A percentile compares a stretch with the other conserved stretches of the same genome.
Conservation (phyloP, 2,329 filamentous ascomycete species). For the Venturia carpophila region DNA sequence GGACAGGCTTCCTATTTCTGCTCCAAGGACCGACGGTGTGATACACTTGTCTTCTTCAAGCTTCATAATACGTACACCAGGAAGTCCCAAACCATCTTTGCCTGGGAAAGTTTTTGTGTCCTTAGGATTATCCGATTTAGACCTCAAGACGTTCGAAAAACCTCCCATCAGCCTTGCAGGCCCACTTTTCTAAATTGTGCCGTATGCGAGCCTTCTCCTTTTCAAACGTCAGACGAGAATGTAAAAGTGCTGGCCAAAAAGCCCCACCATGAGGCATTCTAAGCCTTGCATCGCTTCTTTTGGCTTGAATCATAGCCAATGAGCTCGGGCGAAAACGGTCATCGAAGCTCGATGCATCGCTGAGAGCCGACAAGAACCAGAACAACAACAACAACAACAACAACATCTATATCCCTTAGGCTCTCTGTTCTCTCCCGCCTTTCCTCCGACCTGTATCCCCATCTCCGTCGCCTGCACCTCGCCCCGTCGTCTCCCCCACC, state of each 20-base stretch:
- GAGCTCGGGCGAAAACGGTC: not conserved
- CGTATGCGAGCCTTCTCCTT: not conserved
- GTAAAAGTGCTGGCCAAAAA: not conserved
- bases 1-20: too few relatives aligned
- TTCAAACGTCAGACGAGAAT: not conserved
- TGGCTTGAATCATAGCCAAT: not conserved
- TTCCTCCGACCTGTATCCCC: not conserved
- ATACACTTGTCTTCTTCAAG: too few relatives aligned
- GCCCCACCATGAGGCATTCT: not conserved
- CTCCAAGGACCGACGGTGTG: too few relatives aligned
- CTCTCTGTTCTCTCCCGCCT: not conserved
- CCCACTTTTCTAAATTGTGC: not conserved
- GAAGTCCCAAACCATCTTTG: too few relatives aligned
- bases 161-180: not conserved
- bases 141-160: not conserved
- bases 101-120: too few relatives aligned
- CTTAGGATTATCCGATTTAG: too few relatives aligned
- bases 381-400: not conserved
- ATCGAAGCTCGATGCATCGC: not conserved
- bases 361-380: not conserved
- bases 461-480: not conserved
- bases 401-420: not conserved
- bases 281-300: not conserved
- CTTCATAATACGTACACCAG: too few relatives aligned
- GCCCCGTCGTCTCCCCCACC: not conserved